phyloP scores from a whole-genome alignment of 2,329 filamentous ascomycete species.

The Incumbomyces lentus region DNA sequence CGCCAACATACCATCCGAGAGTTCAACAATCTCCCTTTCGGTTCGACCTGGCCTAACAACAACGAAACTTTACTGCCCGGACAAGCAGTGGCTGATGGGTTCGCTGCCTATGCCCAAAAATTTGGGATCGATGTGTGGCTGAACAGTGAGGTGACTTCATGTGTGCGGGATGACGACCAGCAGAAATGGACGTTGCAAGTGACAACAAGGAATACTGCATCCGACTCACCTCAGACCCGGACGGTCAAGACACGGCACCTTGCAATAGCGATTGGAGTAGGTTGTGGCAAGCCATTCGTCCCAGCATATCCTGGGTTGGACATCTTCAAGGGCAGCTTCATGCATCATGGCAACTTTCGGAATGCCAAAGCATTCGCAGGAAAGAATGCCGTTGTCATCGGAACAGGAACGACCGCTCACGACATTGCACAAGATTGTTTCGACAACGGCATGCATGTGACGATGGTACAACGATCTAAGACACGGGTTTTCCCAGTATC shows the following conservation, averaged over 20 bases:
- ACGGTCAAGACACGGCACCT: slow-evolving; percentile 25
- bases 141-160: slow-evolving; percentile 27
- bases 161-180: slow-evolving; percentile 29
- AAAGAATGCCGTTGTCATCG: slow-evolving; percentile 41
- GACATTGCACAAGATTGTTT: slow-evolving; percentile 60
- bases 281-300: slow-evolving; percentile 23
- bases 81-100: slow-evolving; percentile 16
- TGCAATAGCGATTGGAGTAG: slow-evolving; percentile 26
- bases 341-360: slow-evolving; percentile 29
- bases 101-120: slow-evolving; percentile 16
- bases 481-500: slow-evolving; percentile 54
- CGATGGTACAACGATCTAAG: slow-evolving; percentile 58
- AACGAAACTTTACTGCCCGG: slow-evolving; percentile 20
- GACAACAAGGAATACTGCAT: not conserved
- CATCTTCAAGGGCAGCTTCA: slow-evolving; percentile 28
- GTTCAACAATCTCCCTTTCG: slow-evolving; percentile 22
- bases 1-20: slow-evolving; percentile 21
- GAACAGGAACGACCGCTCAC: slow-evolving; percentile 57
- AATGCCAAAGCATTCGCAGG: slow-evolving; percentile 27
- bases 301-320: slow-evolving; percentile 15
- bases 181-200: slow-evolving; percentile 29
- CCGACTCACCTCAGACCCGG: not conserved
- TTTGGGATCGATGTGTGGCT: slow-evolving; percentile 26
- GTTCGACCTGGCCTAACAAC: slow-evolving; percentile 19
- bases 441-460: slow-evolving; percentile 57